Conservation (phyloP, 2,329 filamentous ascomycete genomes). For the Diaporthe humulicola region DNA sequence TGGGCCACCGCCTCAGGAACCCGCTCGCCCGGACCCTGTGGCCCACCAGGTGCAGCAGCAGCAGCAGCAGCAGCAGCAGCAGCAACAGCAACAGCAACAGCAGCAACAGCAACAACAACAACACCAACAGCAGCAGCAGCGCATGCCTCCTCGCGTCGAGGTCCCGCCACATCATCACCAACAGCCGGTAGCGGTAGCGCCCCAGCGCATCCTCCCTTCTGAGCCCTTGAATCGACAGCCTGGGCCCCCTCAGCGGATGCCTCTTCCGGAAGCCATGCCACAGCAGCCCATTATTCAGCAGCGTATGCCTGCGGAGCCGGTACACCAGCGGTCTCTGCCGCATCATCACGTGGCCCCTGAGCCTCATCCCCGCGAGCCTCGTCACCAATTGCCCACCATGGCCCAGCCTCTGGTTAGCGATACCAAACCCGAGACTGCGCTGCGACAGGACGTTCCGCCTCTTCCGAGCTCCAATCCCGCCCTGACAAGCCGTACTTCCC, state of each 20-base stretch:
- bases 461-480: background rate
- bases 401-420: constrained; percentile 13
- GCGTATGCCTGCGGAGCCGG: constrained; percentile 12
- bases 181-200: constrained; percentile 14
- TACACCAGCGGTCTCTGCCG: constrained; percentile 5
- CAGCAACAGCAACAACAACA: background rate
- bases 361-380: constrained; percentile 4
- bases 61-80: background rate
- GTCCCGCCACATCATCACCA: constrained; percentile 7
- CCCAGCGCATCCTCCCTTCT: constrained; percentile 13
- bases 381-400: background rate
- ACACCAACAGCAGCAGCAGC: background rate
- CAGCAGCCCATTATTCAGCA: constrained; percentile 25
- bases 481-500: background rate
- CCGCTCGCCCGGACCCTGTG: background rate
- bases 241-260: constrained; percentile 9
- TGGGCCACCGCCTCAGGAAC: constrained; percentile 13
- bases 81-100: background rate
- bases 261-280: constrained; percentile 12
- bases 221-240: constrained; percentile 16
- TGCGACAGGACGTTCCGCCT: background rate
- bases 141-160: background rate
- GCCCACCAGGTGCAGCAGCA: background rate
- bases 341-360: background rate
- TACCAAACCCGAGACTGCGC: background rate